Conservation (phyloP, 352 stramenopile genomes). For the Pythium sp. region DNA sequence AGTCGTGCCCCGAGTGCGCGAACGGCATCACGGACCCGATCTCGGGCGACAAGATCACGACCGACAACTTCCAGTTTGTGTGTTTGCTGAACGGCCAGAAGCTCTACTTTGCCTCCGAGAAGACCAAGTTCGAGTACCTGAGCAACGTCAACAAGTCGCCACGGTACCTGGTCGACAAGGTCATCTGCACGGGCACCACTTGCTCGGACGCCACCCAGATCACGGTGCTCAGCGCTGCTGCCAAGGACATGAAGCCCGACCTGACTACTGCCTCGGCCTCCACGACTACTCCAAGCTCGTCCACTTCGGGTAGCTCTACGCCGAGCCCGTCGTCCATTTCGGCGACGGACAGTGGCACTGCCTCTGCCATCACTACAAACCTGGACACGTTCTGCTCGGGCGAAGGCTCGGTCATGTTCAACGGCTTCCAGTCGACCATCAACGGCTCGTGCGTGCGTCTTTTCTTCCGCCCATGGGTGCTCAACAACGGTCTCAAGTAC, state of each 20-base stretch:
- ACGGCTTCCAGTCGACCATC: slow-evolving; percentile 75
- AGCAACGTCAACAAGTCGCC: slow-evolving; percentile 48
- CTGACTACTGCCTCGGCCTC: slow-evolving; percentile 21
- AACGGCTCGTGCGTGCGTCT: slow-evolving; percentile 69
- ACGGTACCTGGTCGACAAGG: slow-evolving; percentile 47
- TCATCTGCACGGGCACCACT: slow-evolving; percentile 49
- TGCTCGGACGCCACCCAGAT: slow-evolving; percentile 66
- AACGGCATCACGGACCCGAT: slow-evolving; percentile 59
- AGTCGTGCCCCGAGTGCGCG: slow-evolving; percentile 43
- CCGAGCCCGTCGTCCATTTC: slow-evolving; percentile 21
- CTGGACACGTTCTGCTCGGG: slow-evolving; percentile 49
- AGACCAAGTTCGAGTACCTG: slow-evolving; percentile 64
- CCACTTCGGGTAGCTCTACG: not conserved
- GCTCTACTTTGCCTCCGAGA: slow-evolving; percentile 79
- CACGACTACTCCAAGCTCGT: slow-evolving; percentile 18
- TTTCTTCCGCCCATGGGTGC: slow-evolving; percentile 79
- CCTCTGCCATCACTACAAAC: slow-evolving; percentile 21
- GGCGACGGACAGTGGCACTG: slow-evolving; percentile 11
- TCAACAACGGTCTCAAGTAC: slow-evolving; percentile 74
- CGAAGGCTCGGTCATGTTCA: slow-evolving; percentile 79
- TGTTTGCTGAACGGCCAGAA: slow-evolving; percentile 79
- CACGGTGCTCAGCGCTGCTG: slow-evolving; percentile 44
- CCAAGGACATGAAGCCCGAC: slow-evolving; percentile 34
- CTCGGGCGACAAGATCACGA: slow-evolving; percentile 48
- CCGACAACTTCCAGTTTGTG: slow-evolving; percentile 64